These are phyloP conservation scores for Erodium maritimum DNA, from an alignment of 345 rosid genomes.

Conservation along the genomic window DNA sequence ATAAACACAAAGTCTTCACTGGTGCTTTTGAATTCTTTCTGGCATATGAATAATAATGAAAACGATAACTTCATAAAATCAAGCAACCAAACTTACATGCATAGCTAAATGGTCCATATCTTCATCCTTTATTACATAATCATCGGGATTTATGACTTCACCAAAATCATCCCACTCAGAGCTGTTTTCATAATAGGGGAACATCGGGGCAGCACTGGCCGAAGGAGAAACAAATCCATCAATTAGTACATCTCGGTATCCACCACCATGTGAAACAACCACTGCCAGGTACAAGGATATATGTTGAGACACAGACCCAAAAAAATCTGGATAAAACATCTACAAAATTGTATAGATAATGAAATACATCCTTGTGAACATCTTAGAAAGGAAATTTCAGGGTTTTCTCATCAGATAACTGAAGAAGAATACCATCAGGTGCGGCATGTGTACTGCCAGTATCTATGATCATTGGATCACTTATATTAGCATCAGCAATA, in stretches of 20 bases:
- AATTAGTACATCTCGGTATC: slow-evolving; percentile 59
- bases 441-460: slow-evolving; percentile 30
- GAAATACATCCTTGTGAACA: too few species aligned
- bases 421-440: slow-evolving; percentile 43
- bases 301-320: not conserved
- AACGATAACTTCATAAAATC: too few species aligned
- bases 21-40: too few species aligned
- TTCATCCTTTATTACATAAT: slow-evolving; percentile 77
- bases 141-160: slow-evolving; percentile 92
- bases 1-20: not conserved
- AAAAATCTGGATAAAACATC: too few species aligned
- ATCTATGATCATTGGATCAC: slow-evolving; percentile 84
- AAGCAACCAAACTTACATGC: slow-evolving; percentile 35
- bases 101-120: slow-evolving; percentile 63
- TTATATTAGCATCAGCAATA: slow-evolving; percentile 36
- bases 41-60: too few species aligned
- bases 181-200: slow-evolving; percentile 71
- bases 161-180: slow-evolving; percentile 97
- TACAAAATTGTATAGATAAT: too few species aligned
- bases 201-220: slow-evolving; percentile 82
- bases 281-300: slow-evolving; percentile 22
- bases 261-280: slow-evolving; percentile 46
- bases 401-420: too few species aligned
- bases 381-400: too few species aligned
- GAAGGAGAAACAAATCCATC: slow-evolving; percentile 92